Conservation (phyloP, 805 yeast species). For the Huiozyma sinensis region DNA sequence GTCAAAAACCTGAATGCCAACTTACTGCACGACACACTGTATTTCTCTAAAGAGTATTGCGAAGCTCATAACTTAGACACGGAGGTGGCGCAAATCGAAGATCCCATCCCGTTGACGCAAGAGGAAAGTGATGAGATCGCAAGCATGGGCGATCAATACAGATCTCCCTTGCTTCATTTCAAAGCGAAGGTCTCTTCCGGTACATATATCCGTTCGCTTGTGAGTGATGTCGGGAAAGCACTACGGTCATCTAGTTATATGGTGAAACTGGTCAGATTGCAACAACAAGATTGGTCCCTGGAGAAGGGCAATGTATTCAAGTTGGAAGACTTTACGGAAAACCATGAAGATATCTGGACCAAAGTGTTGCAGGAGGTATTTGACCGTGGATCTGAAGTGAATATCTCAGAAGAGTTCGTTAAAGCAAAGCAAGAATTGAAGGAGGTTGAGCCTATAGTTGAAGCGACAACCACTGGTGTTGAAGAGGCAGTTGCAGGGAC, state of each 20-base stretch:
- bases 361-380: slow-evolving; percentile 48
- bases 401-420: slow-evolving; percentile 32
- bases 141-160: slow-evolving; percentile 31
- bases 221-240: slow-evolving; percentile 82
- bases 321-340: slow-evolving; percentile 51
- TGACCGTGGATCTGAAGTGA: slow-evolving; percentile 32
- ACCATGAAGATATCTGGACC: slow-evolving; percentile 60
- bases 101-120: slow-evolving; percentile 31
- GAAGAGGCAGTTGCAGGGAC: neutral
- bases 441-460: neutral
- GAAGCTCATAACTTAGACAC: slow-evolving; percentile 34
- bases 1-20: slow-evolving; percentile 35
- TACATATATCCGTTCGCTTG: slow-evolving; percentile 80
- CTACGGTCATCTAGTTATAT: slow-evolving; percentile 75
- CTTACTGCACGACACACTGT: slow-evolving; percentile 50
- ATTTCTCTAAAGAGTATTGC: slow-evolving; percentile 47
- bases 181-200: slow-evolving; percentile 83
- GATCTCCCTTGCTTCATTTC: slow-evolving; percentile 64
- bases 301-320: slow-evolving; percentile 57
- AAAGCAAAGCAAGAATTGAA: slow-evolving; percentile 19
- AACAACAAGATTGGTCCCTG: slow-evolving; percentile 80
- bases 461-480: neutral
- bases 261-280: slow-evolving; percentile 65
- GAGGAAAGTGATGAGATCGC: slow-evolving; percentile 22
- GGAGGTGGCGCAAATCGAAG: slow-evolving; percentile 30